Conservation (phyloP, 208 protist species). For the Herpetomonas tarakana region DNA sequence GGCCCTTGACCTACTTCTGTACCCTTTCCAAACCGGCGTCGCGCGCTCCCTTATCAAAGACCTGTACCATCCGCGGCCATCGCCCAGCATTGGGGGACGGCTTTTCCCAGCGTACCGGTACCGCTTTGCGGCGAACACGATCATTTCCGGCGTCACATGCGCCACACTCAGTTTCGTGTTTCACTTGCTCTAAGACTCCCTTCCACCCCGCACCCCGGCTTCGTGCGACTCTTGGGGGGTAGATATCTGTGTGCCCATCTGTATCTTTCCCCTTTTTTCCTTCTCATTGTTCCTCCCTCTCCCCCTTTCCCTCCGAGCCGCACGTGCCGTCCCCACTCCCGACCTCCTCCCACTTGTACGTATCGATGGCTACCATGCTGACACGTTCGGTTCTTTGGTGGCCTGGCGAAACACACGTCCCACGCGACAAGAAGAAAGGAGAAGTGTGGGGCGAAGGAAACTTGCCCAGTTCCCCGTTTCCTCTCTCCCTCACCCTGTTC, state of each 20-base stretch:
- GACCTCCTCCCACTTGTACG: neutral
- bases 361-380: too few species aligned
- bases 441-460: too few species aligned
- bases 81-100: constrained; percentile 47
- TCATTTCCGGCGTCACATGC: constrained; percentile 43
- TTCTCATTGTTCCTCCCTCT: neutral
- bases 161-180: constrained; percentile 16
- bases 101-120: constrained; percentile 65
- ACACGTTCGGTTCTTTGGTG: too few species aligned
- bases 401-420: too few species aligned
- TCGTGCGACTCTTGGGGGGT: neutral
- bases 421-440: too few species aligned
- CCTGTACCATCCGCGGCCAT: constrained; percentile 36
- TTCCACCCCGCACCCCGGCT: neutral
- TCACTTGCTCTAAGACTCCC: constrained; percentile 11
- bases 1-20: constrained; percentile 35
- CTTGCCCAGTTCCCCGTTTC: too few species aligned
- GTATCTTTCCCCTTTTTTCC: constrained; percentile 5
- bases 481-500: too few species aligned
- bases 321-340: neutral
- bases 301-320: neutral
- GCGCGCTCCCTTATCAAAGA: constrained; percentile 34
- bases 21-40: constrained; percentile 30
- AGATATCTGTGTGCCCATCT: constrained; percentile 3
- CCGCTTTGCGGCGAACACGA: constrained; percentile 45